Conservation (phyloP, 2,329 filamentous ascomycete genomes). For the Fusarium phyllophilum region DNA sequence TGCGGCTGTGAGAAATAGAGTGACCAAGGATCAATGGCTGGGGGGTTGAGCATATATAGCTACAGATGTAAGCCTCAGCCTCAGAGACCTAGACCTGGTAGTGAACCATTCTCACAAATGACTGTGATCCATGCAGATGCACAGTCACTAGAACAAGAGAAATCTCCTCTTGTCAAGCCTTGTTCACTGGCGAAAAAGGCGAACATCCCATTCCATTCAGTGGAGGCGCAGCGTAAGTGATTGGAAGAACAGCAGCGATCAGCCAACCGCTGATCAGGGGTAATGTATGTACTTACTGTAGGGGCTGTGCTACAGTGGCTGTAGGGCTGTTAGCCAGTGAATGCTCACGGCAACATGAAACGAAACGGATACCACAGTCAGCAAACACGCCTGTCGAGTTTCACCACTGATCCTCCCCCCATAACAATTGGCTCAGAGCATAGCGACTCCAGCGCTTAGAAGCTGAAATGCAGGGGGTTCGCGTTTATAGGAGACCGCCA, state of each 20-base stretch:
- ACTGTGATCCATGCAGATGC: constrained; percentile 11
- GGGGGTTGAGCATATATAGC: constrained; percentile 17
- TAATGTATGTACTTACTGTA: neutral
- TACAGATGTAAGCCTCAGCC: constrained; percentile 28
- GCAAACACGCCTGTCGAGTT: constrained; percentile 3
- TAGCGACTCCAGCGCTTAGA: constrained; percentile 5
- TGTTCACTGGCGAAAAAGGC: neutral
- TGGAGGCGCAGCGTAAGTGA: constrained; percentile 28
- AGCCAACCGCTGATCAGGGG: neutral
- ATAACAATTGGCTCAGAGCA: neutral
- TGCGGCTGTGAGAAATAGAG: constrained; percentile 22
- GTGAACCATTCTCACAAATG: constrained; percentile 12
- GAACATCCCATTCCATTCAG: neutral
- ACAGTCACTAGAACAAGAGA: neutral
- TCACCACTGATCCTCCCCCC: constrained; percentile 9
- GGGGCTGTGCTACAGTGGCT: constrained; percentile 23
- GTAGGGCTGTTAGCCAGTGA: constrained; percentile 16
- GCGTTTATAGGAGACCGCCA: constrained; percentile 23
- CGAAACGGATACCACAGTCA: constrained; percentile 14
- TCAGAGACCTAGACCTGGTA: neutral
- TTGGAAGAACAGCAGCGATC: constrained; percentile 9
- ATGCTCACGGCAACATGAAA: constrained; percentile 18
- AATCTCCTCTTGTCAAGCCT: neutral
- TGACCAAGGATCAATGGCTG: neutral
- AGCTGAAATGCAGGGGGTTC: constrained; percentile 8